These are phyloP conservation scores for Lyophyllum shimeji DNA, from an alignment of 768 basidiomycete genomes.

Conservation along the genomic window DNA sequence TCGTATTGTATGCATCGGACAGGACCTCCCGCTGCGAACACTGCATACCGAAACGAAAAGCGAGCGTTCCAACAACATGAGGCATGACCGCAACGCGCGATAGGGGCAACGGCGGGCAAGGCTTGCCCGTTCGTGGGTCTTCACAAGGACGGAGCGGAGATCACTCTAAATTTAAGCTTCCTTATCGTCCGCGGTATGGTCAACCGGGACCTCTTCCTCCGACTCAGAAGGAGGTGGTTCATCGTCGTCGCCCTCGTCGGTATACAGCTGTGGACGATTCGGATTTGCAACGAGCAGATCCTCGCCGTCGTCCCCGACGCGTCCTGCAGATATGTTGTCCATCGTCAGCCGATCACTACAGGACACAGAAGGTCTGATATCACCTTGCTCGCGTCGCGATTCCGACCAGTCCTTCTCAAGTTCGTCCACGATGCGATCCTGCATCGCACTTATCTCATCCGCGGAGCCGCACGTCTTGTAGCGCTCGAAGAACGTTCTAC, in stretches of 20 bases:
- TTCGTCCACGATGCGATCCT: slow-evolving; percentile 70
- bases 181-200: neutral
- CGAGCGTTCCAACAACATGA: no score
- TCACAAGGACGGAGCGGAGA: no score
- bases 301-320: slow-evolving; percentile 34
- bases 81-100: no score
- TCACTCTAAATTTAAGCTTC: neutral
- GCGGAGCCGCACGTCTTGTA: slow-evolving; percentile 74
- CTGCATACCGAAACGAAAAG: no score
- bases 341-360: neutral
- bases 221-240: slow-evolving; percentile 12
- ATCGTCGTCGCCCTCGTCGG: slow-evolving; percentile 16
- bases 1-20: no score
- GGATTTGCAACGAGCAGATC: slow-evolving; percentile 72
- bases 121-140: no score
- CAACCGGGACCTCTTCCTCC: slow-evolving; percentile 10
- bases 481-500: slow-evolving; percentile 64
- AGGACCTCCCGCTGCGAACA: no score
- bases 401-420: slow-evolving; percentile 61
- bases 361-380: neutral
- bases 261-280: slow-evolving; percentile 43
- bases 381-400: slow-evolving; percentile 54
- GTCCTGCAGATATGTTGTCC: slow-evolving; percentile 13
- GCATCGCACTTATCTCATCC: slow-evolving; percentile 55
- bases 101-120: no score